phyloP scores from a whole-genome alignment of 768 basidiomycete genomes.

The Boletus speciosus region DNA sequence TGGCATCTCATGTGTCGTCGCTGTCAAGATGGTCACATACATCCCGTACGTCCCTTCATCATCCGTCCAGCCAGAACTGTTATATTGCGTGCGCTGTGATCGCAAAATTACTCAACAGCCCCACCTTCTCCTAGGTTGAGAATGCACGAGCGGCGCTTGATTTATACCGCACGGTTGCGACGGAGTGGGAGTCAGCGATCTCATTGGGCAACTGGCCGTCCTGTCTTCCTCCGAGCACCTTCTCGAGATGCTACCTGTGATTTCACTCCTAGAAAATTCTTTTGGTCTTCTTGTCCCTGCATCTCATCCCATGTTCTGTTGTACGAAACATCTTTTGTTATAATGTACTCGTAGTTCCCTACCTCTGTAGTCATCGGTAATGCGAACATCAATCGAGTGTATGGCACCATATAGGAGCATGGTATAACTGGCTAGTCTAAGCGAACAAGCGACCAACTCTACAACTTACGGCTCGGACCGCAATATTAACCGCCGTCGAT shows the following conservation, averaged over 20 bases:
- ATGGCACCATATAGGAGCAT: not conserved
- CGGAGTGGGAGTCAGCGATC: constrained; percentile 66
- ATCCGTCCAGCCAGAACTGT: not conserved
- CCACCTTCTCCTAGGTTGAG: constrained; percentile 51
- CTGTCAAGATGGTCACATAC: constrained; percentile 66
- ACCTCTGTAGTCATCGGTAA: constrained; percentile 14
- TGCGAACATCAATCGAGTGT: constrained; percentile 12
- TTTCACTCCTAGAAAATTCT: not conserved
- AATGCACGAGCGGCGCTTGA: constrained; percentile 64
- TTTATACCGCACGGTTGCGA: constrained; percentile 51
- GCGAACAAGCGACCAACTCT: not conserved
- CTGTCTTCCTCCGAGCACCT: constrained; percentile 70
- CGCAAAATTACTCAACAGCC: constrained; percentile 10
- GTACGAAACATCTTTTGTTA: constrained; percentile 14
- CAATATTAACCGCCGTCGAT: constrained; percentile 12
- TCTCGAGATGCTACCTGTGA: constrained; percentile 74
- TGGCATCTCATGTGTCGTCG: constrained; percentile 81
- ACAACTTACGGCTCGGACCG: not conserved
- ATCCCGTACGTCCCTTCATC: constrained; percentile 54
- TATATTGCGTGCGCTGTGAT: not conserved
- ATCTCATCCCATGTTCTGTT: constrained; percentile 2
- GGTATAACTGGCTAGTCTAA: not conserved
- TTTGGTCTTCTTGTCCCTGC: constrained; percentile 15
- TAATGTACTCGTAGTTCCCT: constrained; percentile 23
- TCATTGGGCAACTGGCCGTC: constrained; percentile 68